Evolutionary conservation across 257 asterid genomes (phyloP), one percentile per base, ranked within the genome.

Genomic region (Forsythia viridissima): DNA sequence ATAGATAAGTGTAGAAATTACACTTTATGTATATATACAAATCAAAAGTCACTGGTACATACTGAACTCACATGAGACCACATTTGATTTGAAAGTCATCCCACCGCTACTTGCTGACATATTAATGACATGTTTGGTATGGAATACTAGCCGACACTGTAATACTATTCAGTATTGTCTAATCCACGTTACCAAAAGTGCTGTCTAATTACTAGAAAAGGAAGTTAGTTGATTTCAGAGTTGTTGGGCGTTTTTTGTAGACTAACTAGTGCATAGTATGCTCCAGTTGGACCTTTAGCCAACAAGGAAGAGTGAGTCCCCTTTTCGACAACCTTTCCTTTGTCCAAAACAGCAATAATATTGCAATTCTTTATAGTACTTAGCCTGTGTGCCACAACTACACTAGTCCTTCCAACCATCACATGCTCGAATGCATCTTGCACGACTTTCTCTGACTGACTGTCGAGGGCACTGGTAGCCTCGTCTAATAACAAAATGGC

Each of bases 391-490:
- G 99, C 98, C 74, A 94, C 99, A 4, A 94, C 98, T 5, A 94
- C 90, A 7, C 96, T 94, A 0, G 98, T 91, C 75, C 98, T 74
- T 37, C 97, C 95, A 0, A 94, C 87, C 93, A 91, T 94, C 71
- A 92, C 96, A 13, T 92, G 71, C 78, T 94, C 96, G 0, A 94
- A 84, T 7, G 98, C 98, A n/a, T 94, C 97, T 46, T 92, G 98
- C 15, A 92, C 98, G 18, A 88, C 89, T 73, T 90, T 92, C 87
- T 94, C 98, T 2, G 96, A 92, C 8, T 84, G 93, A 0, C 94
- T 87, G 78, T 94, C 98, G 38, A 94, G 81, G 2, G 98, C 98
- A 63, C 98, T 94, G 0, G 97, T 92, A 0, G 97, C 98, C 84
- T 94, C 98, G 68, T 93, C 97, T 4, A 93, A 79, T 61, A 94